Base-by-base conservation (phyloP, 352 stramenopile species). In the Thalassiosira hispida region DNA sequence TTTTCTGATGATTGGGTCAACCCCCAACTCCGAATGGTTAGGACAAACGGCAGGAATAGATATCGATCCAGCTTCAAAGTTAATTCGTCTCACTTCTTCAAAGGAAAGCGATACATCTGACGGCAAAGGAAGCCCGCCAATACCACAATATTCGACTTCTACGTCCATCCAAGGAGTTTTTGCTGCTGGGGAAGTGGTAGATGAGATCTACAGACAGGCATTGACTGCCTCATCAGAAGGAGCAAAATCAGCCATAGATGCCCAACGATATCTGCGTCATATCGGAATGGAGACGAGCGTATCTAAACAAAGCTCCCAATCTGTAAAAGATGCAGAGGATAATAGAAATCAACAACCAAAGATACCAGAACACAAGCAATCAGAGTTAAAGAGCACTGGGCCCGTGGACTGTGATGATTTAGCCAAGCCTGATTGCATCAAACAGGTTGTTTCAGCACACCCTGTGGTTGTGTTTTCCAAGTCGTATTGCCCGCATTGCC, bases 401-500 rank as follows among this genome's bases (percentile, higher is more conserved):
- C 38, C 18, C 3, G 59, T 75, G 1, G 42, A 85, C 46, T 92
- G 86, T 25, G 31, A n/a, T n/a, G 78, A 92, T 51, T 57, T 92
- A 29, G 84, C 75, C 2, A 29, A 69, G 18, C n/a, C 31, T 46
- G 76, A 76, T 31, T 92, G 86, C 62, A 88, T 92, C 38, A 40
- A 59, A 47, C 49, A 25, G 7, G 52, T 90, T 20, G 76, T 92
- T 1, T 66, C 75, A 2, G 70, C 63, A 25, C 77, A 97, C 78
- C 95, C 94, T 27, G 92, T 98, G 16, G 94, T 97, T 14, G 94
- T 98, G 23, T 96, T 98, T 71, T 95, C 93, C 1, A 96, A 97
- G 74, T 89, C 90, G 16, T 95, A 96, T 69, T 98, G 95, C 55
- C 91, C 95, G 0, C 94, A 97, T 84, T 97, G 95, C 62, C 90